These are phyloP conservation scores for Lodderomyces parapsilosis DNA, from an alignment of 1,139 yeast species.

Conservation along the genomic window DNA sequence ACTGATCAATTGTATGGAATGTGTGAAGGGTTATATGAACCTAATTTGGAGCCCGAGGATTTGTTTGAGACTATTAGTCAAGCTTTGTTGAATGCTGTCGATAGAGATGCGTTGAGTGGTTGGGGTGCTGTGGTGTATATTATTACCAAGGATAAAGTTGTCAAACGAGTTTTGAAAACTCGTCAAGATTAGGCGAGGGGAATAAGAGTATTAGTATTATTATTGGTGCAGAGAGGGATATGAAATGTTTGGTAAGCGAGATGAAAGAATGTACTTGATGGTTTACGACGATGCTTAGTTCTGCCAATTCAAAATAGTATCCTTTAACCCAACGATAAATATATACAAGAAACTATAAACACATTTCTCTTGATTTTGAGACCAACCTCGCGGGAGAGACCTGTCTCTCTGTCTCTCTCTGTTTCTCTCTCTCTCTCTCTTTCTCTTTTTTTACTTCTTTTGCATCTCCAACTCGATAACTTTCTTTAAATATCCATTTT, in stretches of 20 bases:
- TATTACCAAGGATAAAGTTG: constrained; percentile 88
- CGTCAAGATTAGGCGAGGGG: constrained; percentile 67
- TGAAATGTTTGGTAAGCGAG: not conserved
- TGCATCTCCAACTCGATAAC: constrained; percentile 46
- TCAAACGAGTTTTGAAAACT: constrained; percentile 83
- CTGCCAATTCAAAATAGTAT: not conserved
- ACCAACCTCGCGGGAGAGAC: too few relatives aligned
- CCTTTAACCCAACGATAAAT: not conserved
- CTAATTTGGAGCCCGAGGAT: constrained; percentile 90
- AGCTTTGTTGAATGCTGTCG: constrained; percentile 90
- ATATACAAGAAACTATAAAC: constrained; percentile 6
- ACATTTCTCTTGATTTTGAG: not conserved
- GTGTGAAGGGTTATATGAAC: constrained; percentile 98
- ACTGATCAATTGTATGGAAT: constrained; percentile 94
- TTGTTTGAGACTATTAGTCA: constrained; percentile 95
- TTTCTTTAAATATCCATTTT: constrained; percentile 67
- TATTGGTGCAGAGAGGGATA: too few relatives aligned
- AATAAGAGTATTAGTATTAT: too few relatives aligned
- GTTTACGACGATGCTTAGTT: not conserved
- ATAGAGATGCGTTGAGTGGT: constrained; percentile 95
- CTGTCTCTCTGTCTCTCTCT: too few relatives aligned
- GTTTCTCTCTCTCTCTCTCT: not conserved
- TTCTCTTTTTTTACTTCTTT: not conserved
- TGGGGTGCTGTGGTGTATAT: constrained; percentile 98
- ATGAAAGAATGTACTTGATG: not conserved